Base-by-base conservation (phyloP, 179 eudicot genomes). In the Spinacia oleracea region DNA sequence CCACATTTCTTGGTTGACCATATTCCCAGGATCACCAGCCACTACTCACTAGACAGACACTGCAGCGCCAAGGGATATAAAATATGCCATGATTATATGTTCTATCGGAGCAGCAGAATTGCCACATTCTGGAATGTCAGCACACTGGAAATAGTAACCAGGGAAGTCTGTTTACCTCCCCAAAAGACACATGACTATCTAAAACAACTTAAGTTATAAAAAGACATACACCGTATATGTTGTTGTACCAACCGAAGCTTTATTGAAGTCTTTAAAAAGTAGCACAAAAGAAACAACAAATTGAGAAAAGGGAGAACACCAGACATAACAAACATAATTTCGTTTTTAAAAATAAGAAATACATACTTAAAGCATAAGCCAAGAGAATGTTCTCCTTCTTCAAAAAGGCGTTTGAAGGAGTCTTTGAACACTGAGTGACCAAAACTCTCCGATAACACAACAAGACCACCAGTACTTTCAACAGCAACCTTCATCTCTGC, bases 401-500 rank as follows among this genome's bases (percentile, higher is more conserved):
- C 95, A 84, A 96, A 96, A 75, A 91, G 87, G 65, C 90, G 95
- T 83, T 86, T 93, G 83, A 96, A 96, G 29, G 99, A 96, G 72
- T 93, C 94, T 87, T 93, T 96, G 79, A 96, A 96, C 63, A 96
- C 99, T 63, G 98, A 85, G 82, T 96, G 99, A 63, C 98, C 99
- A 81, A 96, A 96, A 88, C 99, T 96, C 87, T 96, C 99, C 59
- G 99, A 89, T 53, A 89, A 80, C 79, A 93, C 98, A 81, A 93
- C 98, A 78, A 93, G 97, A 75, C 99, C 99, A 81, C 99, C 99
- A 74, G 98, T 93, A 85, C 83, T 91, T 83, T 96, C 99, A 82
- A 96, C 93, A 81, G 92, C 93, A 74, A 91, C 93, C 85, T 96
- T 96, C 97, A 96, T 93, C 81, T 96, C 99, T 79, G 98, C 98